Evolutionary conservation across 75 land plant species (phyloP), one percentile per base, ranked within the genome.

Genomic region (Ceratopteris richardii): DNA sequence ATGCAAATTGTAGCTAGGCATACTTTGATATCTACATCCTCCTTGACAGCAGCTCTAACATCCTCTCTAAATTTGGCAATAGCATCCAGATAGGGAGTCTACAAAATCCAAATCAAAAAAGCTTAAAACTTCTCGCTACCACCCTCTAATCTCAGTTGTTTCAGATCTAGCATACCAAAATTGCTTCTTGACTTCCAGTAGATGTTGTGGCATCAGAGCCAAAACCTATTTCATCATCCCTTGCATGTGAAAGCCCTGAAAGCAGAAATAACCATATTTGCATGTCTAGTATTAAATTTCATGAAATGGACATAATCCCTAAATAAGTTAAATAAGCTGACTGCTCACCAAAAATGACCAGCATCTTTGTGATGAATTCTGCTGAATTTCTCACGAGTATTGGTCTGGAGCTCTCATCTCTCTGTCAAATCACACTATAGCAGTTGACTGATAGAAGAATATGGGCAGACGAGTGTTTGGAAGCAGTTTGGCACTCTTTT

Each of bases 161-260:
- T n/a, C 12, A 46, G 21, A 17, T 46, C 21, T 20, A 20, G 21
- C n/a, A 13, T 24, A 47, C 63, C 52, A 61, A 31, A 27, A 47
- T 39, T 18, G 51, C 44, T 61, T 61, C 63, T 25, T 21, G 28
- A 22, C 31, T 31, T 27, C 53, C 53, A 46, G 53, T 44, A 5
- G 13, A 40, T 29, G 30, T 61, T 44, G 12, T 28, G 17, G 6
- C 44, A 27, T 61, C 53, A 13, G 64, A 68, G n/a, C 76, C 72
- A 14, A 67, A 73, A 24, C 76, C 76, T 36, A 73, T 67, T 40
- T 73, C 76, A 26, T 50, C 56, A 29, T 62, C 64, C 43, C 33
- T 58, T 18, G 76, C 72, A 62, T 57, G 54, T n/a, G 76, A 73
- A 26, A 73, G 61, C 24, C 76, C 76, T 73, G 63, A 18, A 26